A percentile compares a stretch with the other conserved stretches of the same genome.
phyloP scores from a whole-genome alignment of 805 yeast species.

The Scheffersomyces coipomensis region DNA sequence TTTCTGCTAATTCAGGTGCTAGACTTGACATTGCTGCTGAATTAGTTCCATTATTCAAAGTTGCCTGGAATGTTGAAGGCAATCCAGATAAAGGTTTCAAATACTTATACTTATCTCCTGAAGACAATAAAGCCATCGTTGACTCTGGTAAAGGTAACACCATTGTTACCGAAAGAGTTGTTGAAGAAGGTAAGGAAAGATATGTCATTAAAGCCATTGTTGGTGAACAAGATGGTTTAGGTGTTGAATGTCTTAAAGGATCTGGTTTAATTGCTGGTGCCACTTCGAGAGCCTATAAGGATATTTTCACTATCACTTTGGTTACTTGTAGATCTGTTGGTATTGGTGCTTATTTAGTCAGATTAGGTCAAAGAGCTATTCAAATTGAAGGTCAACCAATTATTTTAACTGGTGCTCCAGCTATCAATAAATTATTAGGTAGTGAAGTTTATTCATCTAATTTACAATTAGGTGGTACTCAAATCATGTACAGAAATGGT shows the following conservation, averaged over 20 bases:
- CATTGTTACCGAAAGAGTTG: constrained; percentile 73
- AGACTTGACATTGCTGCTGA: constrained; percentile 98
- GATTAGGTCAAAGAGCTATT: constrained; percentile 98
- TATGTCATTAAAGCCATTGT: constrained; percentile 78
- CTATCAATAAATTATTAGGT: constrained; percentile 94
- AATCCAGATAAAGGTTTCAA: constrained; percentile 84
- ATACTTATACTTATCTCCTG: constrained; percentile 78
- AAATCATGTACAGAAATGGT: constrained; percentile 97
- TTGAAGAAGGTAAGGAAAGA: constrained; percentile 83
- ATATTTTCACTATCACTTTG: constrained; percentile 94
- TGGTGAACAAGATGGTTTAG: constrained; percentile 95
- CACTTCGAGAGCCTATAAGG: constrained; percentile 95
- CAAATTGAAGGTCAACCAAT: constrained; percentile 99
- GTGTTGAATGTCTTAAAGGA: constrained; percentile 97
- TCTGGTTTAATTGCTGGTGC: constrained; percentile 99
- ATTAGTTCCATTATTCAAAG: constrained; percentile 81
- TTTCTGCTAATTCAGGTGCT: constrained; percentile 99
- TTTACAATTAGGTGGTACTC: constrained; percentile 98
- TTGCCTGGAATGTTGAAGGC: constrained; percentile 83
- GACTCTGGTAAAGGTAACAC: constrained; percentile 59
- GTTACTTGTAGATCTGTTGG: constrained; percentile 99
- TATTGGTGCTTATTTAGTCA: constrained; percentile 98
- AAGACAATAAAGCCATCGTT: constrained; percentile 55
- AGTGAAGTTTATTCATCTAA: constrained; percentile 96
- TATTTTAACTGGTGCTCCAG: constrained; percentile 98